Base-by-base conservation (phyloP, 1,284 basidiomycete genomes). In the Ustilago curta region DNA sequence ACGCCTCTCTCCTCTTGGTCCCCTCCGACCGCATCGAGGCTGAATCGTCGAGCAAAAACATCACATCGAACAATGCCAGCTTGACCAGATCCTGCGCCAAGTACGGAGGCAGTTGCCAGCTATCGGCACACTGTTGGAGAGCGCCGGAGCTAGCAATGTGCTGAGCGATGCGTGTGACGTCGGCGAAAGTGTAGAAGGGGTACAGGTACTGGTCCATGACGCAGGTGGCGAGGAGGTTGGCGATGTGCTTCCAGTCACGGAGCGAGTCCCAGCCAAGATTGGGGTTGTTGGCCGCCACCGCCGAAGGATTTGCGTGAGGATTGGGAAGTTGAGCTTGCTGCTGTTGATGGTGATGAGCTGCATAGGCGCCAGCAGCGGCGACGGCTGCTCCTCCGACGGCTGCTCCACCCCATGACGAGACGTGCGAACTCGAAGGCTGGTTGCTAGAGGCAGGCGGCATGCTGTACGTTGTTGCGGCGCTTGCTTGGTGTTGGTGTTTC, bases 141-240 rank as follows among this genome's bases (percentile, higher is more conserved):
- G 73, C 69, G n/a, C 77, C 78, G 1, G 69, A 65, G 23, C 25
- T 39, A 12, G 78, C 79, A 18, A 81, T 64, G 39, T 77, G 70
- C 8, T 77, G 70, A 8, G 79, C 70, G 12, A 81, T 78, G n/a
- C 61, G 50, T 12, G 55, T 48, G 12, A 80, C 45, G n/a, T 70
- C 56, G 8, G 57, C 32, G 29, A 71, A 81, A 12, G 65, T 66
- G 65, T 79, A 81, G 53, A 78, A 81, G n/a, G 79, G 51, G 37
- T 80, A 81, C n/a, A 81, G 73, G 47, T 70, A 70, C 51, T 80
- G 79, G 37, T 81, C 78, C 62, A 70, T 69, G 9, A 81, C 79
- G 21, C 76, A 78, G 5, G 71, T 65, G 4, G 76, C 60, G n/a
- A 81, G 69, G 18, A 81, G 48, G 37, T 70, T 72, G 42, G 78